Evolutionary conservation across 768 basidiomycete species (phyloP), one percentile per base, ranked within the genome.

Genomic region (Cyclocybe cylindracea): DNA sequence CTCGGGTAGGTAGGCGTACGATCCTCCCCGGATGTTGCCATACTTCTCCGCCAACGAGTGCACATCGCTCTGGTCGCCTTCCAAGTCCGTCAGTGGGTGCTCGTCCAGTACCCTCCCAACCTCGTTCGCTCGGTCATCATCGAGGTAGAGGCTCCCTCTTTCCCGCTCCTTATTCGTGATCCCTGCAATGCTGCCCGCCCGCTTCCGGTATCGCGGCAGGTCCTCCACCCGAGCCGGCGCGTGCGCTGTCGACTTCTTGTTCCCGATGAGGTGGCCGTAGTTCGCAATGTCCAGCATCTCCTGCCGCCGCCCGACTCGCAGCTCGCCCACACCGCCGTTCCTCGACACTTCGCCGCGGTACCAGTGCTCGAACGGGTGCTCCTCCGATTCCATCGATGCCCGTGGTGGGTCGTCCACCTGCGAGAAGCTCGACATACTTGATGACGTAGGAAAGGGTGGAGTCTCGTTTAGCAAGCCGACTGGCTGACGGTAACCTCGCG

Each of bases 231-330:
- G 55, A 16, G 44, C 58, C 47, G 50, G 62, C 53, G 56, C 57
- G 51, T 45, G 60, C 57, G 65, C 42, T 49, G 65, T 43, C 39
- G 54, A 39, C 54, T 73, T 67, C 55, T 72, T 65, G 19, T 58
- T 65, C 36, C 57, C 60, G 42, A 86, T 69, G 38, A 71, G 75
- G 62, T 93, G 87, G 1, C 91, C 90, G 59, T 87, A 91, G 69
- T 86, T 91, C 45, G 90, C 90, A 53, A 92, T 92, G 61, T 92
- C 89, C 48, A 94, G 66, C 91, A 94, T 93, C 67, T 94, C 91
- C 66, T 85, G 77, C 51, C 85, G 78, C 59, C 79, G 77, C 2
- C 82, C 91, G 2, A 92, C 84, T 16, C 86, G 79, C 48, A 91
- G 71, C 66, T 93, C 91, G 44, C 91, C 91, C 9, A 93, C 89